Evolutionary conservation across 2,329 filamentous ascomycete genomes (phyloP).

Genomic region (Ophiostoma tasmaniense): DNA sequence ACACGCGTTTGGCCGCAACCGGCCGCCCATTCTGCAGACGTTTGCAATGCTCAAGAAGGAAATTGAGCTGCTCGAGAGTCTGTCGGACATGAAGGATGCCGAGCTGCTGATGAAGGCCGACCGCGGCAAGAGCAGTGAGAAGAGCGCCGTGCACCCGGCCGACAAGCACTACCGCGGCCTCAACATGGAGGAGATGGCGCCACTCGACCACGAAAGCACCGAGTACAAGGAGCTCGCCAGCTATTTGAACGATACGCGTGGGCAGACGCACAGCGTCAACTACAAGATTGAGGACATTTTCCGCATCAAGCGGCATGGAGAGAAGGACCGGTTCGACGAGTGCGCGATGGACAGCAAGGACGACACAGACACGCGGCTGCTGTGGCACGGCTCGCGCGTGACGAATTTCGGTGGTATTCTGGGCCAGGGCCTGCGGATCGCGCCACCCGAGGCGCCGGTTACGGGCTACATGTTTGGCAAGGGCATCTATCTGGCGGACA

Average conservation of each 20-base stretch:
- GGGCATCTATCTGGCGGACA: constrained; percentile 81
- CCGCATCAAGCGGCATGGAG: constrained; percentile 68
- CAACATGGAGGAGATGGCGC: constrained; percentile 66
- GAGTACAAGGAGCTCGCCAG: constrained; percentile 59
- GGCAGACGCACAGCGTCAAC: constrained; percentile 53
- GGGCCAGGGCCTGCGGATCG: constrained; percentile 76
- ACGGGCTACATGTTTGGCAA: constrained; percentile 85
- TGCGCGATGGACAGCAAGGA: constrained; percentile 41
- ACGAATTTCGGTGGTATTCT: constrained; percentile 86
- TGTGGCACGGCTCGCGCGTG: constrained; percentile 79
- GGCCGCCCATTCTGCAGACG: constrained; percentile 58
- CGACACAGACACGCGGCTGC: constrained; percentile 57
- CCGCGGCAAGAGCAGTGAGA: constrained; percentile 36
- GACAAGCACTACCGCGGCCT: constrained; percentile 67
- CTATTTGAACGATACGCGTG: constrained; percentile 61
- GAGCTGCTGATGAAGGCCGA: constrained; percentile 66
- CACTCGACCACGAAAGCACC: constrained; percentile 45
- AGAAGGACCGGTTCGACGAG: constrained; percentile 60
- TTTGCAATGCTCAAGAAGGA: constrained; percentile 57
- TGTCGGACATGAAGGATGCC: constrained; percentile 80
- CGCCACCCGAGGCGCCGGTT: constrained; percentile 72
- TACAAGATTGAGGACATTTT: constrained; percentile 69
- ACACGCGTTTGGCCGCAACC: constrained; percentile 66
- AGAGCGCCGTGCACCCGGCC: constrained; percentile 50
- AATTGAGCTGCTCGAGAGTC: constrained; percentile 68